phyloP scores from a whole-genome alignment of 768 basidiomycete species.

The Russula olivacea region DNA sequence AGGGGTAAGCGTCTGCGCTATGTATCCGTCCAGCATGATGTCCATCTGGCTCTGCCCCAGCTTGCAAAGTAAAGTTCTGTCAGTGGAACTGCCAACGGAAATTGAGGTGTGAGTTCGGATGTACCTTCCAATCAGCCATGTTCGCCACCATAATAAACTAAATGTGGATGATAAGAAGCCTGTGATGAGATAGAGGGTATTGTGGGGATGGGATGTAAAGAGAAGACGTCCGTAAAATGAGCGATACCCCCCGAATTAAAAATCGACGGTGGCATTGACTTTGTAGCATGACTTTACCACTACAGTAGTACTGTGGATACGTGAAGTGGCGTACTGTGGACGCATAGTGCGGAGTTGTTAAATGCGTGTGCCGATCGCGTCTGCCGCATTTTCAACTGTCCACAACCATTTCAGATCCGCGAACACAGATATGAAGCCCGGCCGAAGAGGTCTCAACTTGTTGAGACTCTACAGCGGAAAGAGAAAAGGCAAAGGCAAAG shows the following conservation, averaged over 20 bases:
- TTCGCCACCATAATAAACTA: neutral
- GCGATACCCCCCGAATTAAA: neutral
- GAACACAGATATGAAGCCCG: neutral
- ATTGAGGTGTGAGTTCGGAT: no score
- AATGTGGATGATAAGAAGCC: neutral
- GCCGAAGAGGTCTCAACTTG: neutral
- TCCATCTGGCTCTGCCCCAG: neutral
- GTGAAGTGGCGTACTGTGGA: neutral
- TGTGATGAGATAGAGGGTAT: neutral
- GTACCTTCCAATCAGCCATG: neutral
- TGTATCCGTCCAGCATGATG: constrained; percentile 9
- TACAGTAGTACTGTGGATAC: neutral
- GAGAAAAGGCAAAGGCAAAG: neutral
- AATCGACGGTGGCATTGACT: neutral
- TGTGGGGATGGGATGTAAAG: neutral
- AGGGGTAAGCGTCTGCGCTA: constrained; percentile 2
- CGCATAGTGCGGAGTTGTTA: neutral
- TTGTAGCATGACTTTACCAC: neutral
- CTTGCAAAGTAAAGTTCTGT: neutral
- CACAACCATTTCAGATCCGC: constrained; percentile 1
- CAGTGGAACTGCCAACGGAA: neutral
- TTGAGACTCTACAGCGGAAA: neutral
- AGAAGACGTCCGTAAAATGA: neutral
- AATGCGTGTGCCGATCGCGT: neutral
- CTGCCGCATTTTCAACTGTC: neutral